Percentiles rank a stretch among this genome's conserved stretches.
These are phyloP conservation scores for Ascocoryne sarcoides DNA, from an alignment of 2,329 filamentous ascomycete species.

Conservation along the genomic window DNA sequence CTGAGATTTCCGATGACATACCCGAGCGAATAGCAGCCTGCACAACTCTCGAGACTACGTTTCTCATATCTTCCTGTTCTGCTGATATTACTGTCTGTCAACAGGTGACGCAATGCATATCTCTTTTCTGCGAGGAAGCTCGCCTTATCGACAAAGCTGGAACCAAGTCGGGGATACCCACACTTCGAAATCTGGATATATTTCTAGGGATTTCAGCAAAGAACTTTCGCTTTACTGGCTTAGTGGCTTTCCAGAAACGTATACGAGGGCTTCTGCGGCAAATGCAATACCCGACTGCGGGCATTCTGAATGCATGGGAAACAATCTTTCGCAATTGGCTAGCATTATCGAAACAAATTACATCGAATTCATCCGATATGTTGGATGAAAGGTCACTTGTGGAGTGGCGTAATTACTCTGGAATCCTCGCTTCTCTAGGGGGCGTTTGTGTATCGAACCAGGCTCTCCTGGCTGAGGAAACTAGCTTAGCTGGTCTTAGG, in stretches of 20 bases:
- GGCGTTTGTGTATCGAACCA: conserved; percentile 57
- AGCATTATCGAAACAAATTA: conserved; percentile 53
- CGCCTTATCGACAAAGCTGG: conserved; percentile 43
- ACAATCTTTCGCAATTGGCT: conserved; percentile 57
- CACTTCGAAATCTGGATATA: conserved; percentile 51
- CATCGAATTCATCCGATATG: conserved; percentile 39
- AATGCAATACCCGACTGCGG: conserved; percentile 53
- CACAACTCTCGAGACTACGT: conserved; percentile 51
- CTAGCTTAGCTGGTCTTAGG: conserved; percentile 44
- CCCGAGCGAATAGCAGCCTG: conserved; percentile 44
- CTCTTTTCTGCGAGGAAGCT: conserved; percentile 54
- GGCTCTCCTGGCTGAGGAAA: conserved; percentile 45
- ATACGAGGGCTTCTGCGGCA: conserved; percentile 49
- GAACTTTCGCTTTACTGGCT: conserved; percentile 56
- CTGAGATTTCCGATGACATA: conserved; percentile 44
- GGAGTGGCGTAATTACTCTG: conserved; percentile 62
- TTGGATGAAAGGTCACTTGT: conserved; percentile 48
- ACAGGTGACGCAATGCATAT: conserved; percentile 52
- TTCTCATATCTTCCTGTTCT: conserved; percentile 56
- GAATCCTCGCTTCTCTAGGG: conserved; percentile 58
- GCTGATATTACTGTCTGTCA: conserved; percentile 58
- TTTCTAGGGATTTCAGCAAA: conserved; percentile 55
- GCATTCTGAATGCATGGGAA: conserved; percentile 61
- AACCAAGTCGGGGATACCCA: conserved; percentile 40
- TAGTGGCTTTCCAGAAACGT: conserved; percentile 62